Evolutionary conservation across 192 early-diverging fungal species (phyloP).

Genomic region (Backusella mclennaniae): DNA sequence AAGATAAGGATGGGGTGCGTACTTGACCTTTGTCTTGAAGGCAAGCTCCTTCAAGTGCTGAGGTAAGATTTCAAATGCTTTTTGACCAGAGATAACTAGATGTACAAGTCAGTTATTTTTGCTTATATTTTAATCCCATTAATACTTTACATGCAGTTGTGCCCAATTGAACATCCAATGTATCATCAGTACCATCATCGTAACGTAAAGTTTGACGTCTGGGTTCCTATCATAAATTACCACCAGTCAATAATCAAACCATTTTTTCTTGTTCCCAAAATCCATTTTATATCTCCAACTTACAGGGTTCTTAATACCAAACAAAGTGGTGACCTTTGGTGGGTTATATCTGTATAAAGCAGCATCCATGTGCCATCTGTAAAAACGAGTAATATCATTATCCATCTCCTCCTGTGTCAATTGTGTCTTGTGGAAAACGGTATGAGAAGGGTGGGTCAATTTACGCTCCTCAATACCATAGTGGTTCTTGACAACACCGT

Average conservation of each 20-base stretch:
- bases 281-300: background rate
- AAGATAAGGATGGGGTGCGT: slow-evolving; percentile 36
- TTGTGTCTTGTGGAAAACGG: slow-evolving; percentile 30
- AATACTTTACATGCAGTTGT: slow-evolving; percentile 37
- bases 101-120: background rate
- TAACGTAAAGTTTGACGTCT: slow-evolving; percentile 26
- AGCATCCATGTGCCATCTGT: slow-evolving; percentile 41
- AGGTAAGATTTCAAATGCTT: slow-evolving; percentile 34
- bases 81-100: slow-evolving; percentile 36
- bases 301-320: slow-evolving; percentile 36
- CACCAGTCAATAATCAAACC: background rate
- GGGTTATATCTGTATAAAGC: slow-evolving; percentile 35
- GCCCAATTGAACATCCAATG: slow-evolving; percentile 35
- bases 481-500: slow-evolving; percentile 31
- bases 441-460: slow-evolving; percentile 31
- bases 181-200: slow-evolving; percentile 27
- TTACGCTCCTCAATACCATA: slow-evolving; percentile 32
- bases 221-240: slow-evolving; percentile 13
- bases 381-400: slow-evolving; percentile 33
- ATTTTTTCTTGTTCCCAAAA: too few relatives aligned
- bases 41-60: slow-evolving; percentile 33
- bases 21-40: slow-evolving; percentile 35
- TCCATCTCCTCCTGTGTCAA: slow-evolving; percentile 29
- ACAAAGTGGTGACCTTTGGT: slow-evolving; percentile 32
- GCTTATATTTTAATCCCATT: background rate